Conservation (phyloP, 495 filamentous ascomycete species). For the Penicillium pancosmium region DNA sequence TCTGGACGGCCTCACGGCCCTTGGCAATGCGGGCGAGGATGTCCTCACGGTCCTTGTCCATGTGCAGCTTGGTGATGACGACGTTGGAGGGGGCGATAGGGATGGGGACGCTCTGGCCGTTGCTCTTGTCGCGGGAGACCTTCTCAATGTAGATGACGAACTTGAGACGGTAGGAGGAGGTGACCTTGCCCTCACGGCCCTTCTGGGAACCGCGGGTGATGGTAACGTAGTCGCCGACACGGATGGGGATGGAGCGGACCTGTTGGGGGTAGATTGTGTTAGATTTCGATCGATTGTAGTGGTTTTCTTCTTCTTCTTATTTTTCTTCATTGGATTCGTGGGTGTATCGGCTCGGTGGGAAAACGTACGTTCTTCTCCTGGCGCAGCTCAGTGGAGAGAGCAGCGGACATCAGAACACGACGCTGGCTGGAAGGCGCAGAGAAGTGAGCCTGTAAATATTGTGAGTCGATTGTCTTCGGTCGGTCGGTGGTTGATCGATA, state of each 20-base stretch:
- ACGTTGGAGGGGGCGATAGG: constrained; percentile 91
- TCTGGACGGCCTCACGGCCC: constrained; percentile 64
- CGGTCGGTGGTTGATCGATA: constrained; percentile 6
- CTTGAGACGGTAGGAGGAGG: constrained; percentile 96
- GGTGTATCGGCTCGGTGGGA: constrained; percentile 1
- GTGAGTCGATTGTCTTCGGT: constrained; percentile 7
- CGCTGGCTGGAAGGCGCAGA: constrained; percentile 86
- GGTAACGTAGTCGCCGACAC: constrained; percentile 94
- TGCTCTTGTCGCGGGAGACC: constrained; percentile 89
- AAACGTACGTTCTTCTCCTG: constrained; percentile 88
- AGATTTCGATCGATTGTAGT: constrained; percentile 1
- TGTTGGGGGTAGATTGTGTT: constrained; percentile 37
- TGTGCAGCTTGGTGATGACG: constrained; percentile 95
- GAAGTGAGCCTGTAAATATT: constrained; percentile 69
- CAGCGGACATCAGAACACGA: constrained; percentile 90
- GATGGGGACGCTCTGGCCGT: constrained; percentile 86
- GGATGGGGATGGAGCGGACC: constrained; percentile 96
- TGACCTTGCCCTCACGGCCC: constrained; percentile 92
- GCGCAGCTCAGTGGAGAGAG: constrained; percentile 90
- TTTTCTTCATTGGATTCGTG: constrained; percentile 4
- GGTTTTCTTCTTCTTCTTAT: constrained; percentile 1
- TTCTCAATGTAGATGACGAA: constrained; percentile 93
- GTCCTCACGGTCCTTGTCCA: constrained; percentile 96
- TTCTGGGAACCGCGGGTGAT: constrained; percentile 89
- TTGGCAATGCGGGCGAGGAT: constrained; percentile 84